Base-by-base conservation (phyloP, 768 basidiomycete genomes). In the Boletus patriciae region DNA sequence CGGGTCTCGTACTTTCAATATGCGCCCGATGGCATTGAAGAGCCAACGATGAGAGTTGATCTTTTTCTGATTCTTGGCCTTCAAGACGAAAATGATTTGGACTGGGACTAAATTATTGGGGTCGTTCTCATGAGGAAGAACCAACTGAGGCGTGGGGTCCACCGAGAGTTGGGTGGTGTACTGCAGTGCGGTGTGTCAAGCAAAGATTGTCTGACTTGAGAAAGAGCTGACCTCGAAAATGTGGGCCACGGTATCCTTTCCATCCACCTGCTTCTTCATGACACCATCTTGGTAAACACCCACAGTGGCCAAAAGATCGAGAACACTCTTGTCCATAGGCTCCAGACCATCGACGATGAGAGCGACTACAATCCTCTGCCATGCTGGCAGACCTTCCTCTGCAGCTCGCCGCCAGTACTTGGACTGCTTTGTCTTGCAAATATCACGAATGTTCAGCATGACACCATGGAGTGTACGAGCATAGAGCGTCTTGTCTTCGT, bases 391-490 rank as follows among this genome's bases (percentile, higher is more conserved):
- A 43, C 92, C 91, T 68, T 92, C 90, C 71, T 92, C 90, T 11
- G 92, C 87, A 50, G 81, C 82, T 57, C 84, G 81, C 43, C 87
- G 81, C 92, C 94, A 94, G 74, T 89, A 96, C 72, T 94, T 94
- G 60, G 89, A 92, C 67, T 90, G 89, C 72, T 95, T 95, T 41
- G 92, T 94, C 75, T 90, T 94, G 83, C 94, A 95, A 62, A 98
- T 98, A 65, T 98, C 90, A 62, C 95, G 90, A 59, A 98, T 96
- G 73, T 99, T 98, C 60, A 96, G 73, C 95, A 98, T 98, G 66
- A 98, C 88, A 60, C 92, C 92, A 67, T 98, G 96, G 40, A 98
- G 78, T 0, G 96, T 98, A 61, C 90, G 87, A 27, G 91, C 84
- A 67, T 93, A 92, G n/a, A 93, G 82, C 7, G 85, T 87, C 78